Base-by-base conservation (phyloP, 768 basidiomycete genomes). In the Phlebiopsis gigantea region DNA sequence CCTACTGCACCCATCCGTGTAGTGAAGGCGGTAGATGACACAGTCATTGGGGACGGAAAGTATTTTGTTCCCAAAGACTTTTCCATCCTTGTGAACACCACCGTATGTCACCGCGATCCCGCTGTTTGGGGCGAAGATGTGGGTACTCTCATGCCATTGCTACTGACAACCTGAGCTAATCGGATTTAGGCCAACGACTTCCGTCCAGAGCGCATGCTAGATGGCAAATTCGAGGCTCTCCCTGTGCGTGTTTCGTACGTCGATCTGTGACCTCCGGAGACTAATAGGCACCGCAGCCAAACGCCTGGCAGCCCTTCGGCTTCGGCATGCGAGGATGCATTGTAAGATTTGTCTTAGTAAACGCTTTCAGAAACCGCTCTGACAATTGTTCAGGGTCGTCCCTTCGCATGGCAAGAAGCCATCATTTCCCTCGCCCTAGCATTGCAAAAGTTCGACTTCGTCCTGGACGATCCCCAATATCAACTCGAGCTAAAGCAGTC, bases 61-160 rank as follows among this genome's bases (percentile, higher is more conserved):
- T 80, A 80, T 58, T 62, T 64, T 17, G 57, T 80, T 34, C 63
- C 66, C 55, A 69, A 71, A 52, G 75, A 66, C 1, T 39, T 57
- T 14, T 57, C 55, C 6, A 63, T 77, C 12, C 49, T 63, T 1
- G 60, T 77, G 24, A 60, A 71, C 29, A 63, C 68, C 10, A 62
- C 63, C 39, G 62, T 62, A 21, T 62, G 72, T 45, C 76, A 77
- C 42, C 62, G 70, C 14, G 78, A 80, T 60, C 72, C 74, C 2
- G 61, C 59, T n/a, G 72, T 79, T 0, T 80, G 76, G 75, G 79
- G 79, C 1, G 76, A 77, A 41, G 77, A 80, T 63, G 79, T 77
- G 59, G 58, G 74, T 71, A 17, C 19, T 57, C 56, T 42, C 41
- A 14, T 21, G 43, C 24, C 43, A 39, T 12, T 31, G 43, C 4